These are phyloP conservation scores for Alternaria longipes DNA, from an alignment of 2,329 filamentous ascomycete species.

Conservation along the genomic window DNA sequence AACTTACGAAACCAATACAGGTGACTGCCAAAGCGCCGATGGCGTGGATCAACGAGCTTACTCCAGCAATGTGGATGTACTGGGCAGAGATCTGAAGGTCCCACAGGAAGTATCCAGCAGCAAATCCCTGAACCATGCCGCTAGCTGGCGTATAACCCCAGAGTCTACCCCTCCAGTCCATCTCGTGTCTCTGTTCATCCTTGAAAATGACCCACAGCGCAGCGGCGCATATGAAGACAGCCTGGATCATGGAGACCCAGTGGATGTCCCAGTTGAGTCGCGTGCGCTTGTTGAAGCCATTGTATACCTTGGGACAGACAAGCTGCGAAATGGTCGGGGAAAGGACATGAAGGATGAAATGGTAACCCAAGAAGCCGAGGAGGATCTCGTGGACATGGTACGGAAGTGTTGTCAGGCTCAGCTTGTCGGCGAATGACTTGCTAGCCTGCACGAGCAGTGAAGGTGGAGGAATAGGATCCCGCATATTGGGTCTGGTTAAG, in stretches of 20 bases:
- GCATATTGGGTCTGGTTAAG: conserved; percentile 62
- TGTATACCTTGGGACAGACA: conserved; percentile 71
- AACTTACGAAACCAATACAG: conserved; percentile 78
- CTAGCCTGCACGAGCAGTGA: conserved; percentile 64
- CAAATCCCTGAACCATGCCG: conserved; percentile 79
- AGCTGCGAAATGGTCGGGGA: conserved; percentile 72
- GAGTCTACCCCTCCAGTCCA: conserved; percentile 74
- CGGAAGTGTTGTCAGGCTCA: conserved; percentile 73
- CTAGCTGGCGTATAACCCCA: conserved; percentile 81
- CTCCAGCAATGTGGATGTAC: conserved; percentile 75
- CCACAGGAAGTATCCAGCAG: conserved; percentile 84
- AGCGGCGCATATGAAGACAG: conserved; percentile 73
- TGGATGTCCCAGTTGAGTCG: conserved; percentile 87
- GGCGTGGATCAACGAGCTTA: conserved; percentile 79
- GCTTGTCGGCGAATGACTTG: conserved; percentile 70
- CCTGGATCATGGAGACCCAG: conserved; percentile 82
- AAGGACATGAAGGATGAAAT: conserved; percentile 70
- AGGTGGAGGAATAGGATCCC: conserved; percentile 73
- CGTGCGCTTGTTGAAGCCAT: conserved; percentile 67
- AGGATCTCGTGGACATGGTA: conserved; percentile 80
- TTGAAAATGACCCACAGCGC: conserved; percentile 74
- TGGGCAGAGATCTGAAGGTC: conserved; percentile 74
- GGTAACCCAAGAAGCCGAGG: conserved; percentile 72
- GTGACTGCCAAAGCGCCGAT: conserved; percentile 77
- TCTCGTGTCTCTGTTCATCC: conserved; percentile 72